A percentile compares a stretch with the other conserved stretches of the same genome.
Conservation (phyloP, 2,329 filamentous ascomycete genomes). For the Nakataea oryzae region DNA sequence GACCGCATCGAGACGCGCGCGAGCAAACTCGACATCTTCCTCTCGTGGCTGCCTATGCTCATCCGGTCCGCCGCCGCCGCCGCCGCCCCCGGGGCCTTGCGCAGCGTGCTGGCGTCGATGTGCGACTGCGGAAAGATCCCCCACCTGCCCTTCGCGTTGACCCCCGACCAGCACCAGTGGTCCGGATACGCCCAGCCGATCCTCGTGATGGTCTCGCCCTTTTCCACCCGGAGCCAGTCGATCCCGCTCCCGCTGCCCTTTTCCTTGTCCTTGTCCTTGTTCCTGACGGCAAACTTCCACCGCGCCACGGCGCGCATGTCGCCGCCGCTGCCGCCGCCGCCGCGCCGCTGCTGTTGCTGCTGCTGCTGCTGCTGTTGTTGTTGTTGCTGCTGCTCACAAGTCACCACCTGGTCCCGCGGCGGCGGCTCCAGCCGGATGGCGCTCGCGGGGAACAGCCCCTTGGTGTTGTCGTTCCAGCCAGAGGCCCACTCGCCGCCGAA, state of each 20-base stretch:
- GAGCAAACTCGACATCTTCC: background rate
- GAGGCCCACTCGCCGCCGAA: slow-evolving; percentile 45
- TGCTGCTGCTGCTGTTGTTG: slow-evolving; percentile 11
- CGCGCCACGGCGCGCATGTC: slow-evolving; percentile 31
- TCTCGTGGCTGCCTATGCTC: slow-evolving; percentile 4
- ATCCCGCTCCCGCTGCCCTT: slow-evolving; percentile 12
- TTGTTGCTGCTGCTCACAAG: slow-evolving; percentile 19
- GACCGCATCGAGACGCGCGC: background rate
- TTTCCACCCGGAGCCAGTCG: slow-evolving; percentile 49
- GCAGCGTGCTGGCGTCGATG: slow-evolving; percentile 33
- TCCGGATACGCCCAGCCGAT: slow-evolving; percentile 40
- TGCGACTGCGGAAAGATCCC: slow-evolving; percentile 42
- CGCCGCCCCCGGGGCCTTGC: slow-evolving; percentile 18
- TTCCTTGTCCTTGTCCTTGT: slow-evolving; percentile 25
- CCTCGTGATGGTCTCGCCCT: slow-evolving; percentile 55
- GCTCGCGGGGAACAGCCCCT: slow-evolving; percentile 37
- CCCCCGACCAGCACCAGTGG: slow-evolving; percentile 48
- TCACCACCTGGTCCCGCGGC: slow-evolving; percentile 22
- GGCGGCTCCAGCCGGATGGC: slow-evolving; percentile 35
- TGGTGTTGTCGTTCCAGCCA: slow-evolving; percentile 42
- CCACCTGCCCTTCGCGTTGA: slow-evolving; percentile 38
- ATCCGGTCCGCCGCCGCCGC: slow-evolving; percentile 18
- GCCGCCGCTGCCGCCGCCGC: slow-evolving; percentile 15
- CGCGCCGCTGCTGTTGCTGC: slow-evolving; percentile 14
- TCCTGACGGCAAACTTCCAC: slow-evolving; percentile 38